These are phyloP conservation scores for Populus alba DNA, from an alignment of 345 rosid genomes.

Conservation along the genomic window DNA sequence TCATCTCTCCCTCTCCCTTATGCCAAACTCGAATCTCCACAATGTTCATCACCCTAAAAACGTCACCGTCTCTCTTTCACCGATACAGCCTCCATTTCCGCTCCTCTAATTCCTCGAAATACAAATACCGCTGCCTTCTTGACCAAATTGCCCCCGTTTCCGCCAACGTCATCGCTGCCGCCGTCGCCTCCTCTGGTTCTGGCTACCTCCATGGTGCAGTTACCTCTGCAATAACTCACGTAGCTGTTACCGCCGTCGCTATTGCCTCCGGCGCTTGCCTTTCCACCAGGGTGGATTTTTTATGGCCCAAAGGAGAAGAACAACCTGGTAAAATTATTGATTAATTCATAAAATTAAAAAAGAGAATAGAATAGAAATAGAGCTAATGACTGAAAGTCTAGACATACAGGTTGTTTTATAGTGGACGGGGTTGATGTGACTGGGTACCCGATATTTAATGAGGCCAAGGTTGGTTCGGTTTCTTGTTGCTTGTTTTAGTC, in stretches of 20 bases:
- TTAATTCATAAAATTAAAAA: too few relatives aligned
- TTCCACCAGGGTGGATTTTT: conserved; percentile 65
- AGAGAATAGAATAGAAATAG: too few relatives aligned
- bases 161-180: conserved; percentile 38
- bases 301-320: conserved; percentile 67
- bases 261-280: conserved; percentile 81
- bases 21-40: neutral
- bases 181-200: conserved; percentile 40
- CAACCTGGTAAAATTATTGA: conserved; percentile 41
- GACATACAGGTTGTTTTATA: conserved; percentile 42
- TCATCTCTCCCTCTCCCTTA: neutral
- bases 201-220: conserved; percentile 52
- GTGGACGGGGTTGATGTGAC: conserved; percentile 68
- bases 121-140: conserved; percentile 28
- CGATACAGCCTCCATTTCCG: neutral
- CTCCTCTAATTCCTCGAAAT: neutral
- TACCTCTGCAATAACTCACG: conserved; percentile 62
- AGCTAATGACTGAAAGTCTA: too few relatives aligned
- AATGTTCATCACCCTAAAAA: conserved; percentile 7
- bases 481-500: conserved; percentile 10
- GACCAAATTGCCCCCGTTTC: conserved; percentile 30
- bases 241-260: conserved; percentile 65
- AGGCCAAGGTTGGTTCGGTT: conserved; percentile 49
- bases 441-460: conserved; percentile 54
- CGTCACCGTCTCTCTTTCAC: conserved; percentile 8